Conservation (phyloP, 106 monocot genomes). For the Dactylorhiza incarnata region DNA sequence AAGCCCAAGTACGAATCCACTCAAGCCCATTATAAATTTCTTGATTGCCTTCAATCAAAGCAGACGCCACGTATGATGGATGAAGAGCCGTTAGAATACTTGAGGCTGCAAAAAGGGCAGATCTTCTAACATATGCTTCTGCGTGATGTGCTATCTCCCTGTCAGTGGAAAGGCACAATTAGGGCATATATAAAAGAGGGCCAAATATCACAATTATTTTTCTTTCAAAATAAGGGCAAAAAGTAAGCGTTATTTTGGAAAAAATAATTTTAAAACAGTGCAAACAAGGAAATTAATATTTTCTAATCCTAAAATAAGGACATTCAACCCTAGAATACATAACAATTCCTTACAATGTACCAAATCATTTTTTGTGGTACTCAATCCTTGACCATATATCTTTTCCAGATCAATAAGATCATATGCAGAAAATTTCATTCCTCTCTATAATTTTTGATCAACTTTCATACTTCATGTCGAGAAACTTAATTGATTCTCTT, state of each 20-base stretch:
- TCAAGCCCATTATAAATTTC: constrained; percentile 73
- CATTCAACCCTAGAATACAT: no score
- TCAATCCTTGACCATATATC: no score
- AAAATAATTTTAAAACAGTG: no score
- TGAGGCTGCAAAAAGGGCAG: constrained; percentile 83
- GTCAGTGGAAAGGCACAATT: constrained; percentile 7
- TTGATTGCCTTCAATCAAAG: constrained; percentile 78
- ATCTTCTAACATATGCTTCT: constrained; percentile 96
- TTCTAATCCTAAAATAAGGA: no score
- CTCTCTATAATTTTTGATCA: no score
- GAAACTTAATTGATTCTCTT: no score
- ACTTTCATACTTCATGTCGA: no score
- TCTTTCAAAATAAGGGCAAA: not conserved
- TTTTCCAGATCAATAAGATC: no score
- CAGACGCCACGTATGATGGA: constrained; percentile 83
- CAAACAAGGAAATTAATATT: no score
- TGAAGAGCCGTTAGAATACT: constrained; percentile 68
- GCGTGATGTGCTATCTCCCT: constrained; percentile 75
- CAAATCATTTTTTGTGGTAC: no score
- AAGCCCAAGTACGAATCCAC: constrained; percentile 86
- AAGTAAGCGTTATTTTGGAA: not conserved
- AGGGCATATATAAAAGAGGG: not conserved
- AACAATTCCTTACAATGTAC: no score
- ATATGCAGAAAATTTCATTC: no score
- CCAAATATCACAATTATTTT: not conserved